Evolutionary conservation across 768 basidiomycete species (phyloP).

Genomic region (Boletus reticulatus): DNA sequence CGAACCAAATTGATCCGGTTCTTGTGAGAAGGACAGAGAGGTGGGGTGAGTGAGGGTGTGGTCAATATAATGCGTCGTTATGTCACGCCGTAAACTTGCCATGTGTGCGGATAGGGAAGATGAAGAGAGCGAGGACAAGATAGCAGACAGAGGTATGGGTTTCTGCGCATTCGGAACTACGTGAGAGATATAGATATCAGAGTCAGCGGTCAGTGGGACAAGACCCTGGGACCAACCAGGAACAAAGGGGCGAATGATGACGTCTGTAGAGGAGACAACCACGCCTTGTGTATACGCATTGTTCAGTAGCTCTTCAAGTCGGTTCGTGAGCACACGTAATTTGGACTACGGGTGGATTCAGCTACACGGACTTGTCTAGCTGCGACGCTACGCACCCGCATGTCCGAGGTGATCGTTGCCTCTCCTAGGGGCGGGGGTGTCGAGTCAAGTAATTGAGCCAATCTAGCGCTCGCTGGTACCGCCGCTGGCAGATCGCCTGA

Average conservation of each 20-base stretch:
- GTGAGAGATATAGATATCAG: slow-evolving; percentile 3
- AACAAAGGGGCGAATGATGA: slow-evolving; percentile 52
- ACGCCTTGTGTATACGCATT: slow-evolving; percentile 66
- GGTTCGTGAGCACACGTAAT: slow-evolving; percentile 53
- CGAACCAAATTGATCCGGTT: slow-evolving; percentile 31
- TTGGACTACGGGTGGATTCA: slow-evolving; percentile 42
- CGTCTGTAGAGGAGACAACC: slow-evolving; percentile 44
- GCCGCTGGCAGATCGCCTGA: slow-evolving; percentile 66
- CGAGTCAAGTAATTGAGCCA: slow-evolving; percentile 44
- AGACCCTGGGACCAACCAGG: slow-evolving; percentile 42
- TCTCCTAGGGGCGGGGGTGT: slow-evolving; percentile 51
- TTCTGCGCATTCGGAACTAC: slow-evolving; percentile 58
- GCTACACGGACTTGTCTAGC: background rate
- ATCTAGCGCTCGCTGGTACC: slow-evolving; percentile 39
- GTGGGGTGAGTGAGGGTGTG: slow-evolving; percentile 52
- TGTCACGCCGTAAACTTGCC: slow-evolving; percentile 61
- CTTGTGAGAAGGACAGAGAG: slow-evolving; percentile 38
- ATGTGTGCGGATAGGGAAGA: slow-evolving; percentile 55
- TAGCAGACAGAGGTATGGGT: slow-evolving; percentile 47
- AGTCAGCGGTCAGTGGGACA: background rate
- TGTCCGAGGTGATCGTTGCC: slow-evolving; percentile 50
- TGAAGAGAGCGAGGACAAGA: slow-evolving; percentile 59
- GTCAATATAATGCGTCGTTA: slow-evolving; percentile 59
- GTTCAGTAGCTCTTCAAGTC: slow-evolving; percentile 67
- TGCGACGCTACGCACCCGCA: slow-evolving; percentile 50